Base-by-base conservation (phyloP, 768 basidiomycete genomes). In the Lactifluus subvellereus region DNA sequence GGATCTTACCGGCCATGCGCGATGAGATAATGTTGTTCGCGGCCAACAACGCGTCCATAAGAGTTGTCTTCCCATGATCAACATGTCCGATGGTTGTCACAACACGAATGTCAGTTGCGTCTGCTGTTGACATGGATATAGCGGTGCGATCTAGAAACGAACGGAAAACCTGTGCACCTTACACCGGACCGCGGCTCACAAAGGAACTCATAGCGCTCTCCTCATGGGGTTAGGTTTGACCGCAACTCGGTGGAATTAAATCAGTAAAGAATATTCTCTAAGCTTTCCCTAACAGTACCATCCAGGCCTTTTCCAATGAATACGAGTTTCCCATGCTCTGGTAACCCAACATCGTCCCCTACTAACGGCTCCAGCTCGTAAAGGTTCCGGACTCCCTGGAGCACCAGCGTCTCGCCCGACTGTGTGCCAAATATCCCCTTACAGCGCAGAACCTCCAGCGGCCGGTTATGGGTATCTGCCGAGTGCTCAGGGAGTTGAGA, bases 11-110 rank as follows among this genome's bases (percentile, higher is more conserved):
- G 2, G 94, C 96, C 87, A 98, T 90, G 58, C 91, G 78, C 10
- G 87, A 76, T 0, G 96, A 98, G 70, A 99, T 98, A 72, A 99
- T 98, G 71, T 93, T 96, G 77, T 98, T 98, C 22, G 96, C 94
- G 1, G 96, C 95, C 40, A 99, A 84, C 8, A 99, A 82, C 16
- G 89, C 85, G 70, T 99, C 97, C 84, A 97, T 95, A 62, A 93
- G 83, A 0, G 94, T 94, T 2, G 94, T 94, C 76, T 99, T 97
- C 69, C 95, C 95, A 77, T 98, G 95, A 73, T 98, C 94, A 60
- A 94, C 91, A 74, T 94, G 91, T 13, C 91, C 91, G 7, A 93
- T 84, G 2, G 90, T 91, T 6, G 91, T 94, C 66, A 94, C 84
- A 64, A 88, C 89, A 62, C 89, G 85, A 33, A 90, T 77, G 54